Conservation (phyloP, 208 protist species). For the Acanthamoeba triangularis region DNA sequence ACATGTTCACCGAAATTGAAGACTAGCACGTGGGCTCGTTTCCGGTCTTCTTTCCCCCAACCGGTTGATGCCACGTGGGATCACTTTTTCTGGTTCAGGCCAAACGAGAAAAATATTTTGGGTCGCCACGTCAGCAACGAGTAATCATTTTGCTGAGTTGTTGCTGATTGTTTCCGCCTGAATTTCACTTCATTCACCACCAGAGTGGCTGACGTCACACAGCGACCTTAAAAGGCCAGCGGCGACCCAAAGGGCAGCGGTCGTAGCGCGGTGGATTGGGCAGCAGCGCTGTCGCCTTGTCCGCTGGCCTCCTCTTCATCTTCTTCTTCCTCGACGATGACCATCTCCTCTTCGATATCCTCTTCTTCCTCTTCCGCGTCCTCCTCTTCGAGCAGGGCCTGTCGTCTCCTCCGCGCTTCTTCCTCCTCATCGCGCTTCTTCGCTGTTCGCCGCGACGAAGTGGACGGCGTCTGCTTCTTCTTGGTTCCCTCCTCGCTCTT, state of each 20-base stretch:
- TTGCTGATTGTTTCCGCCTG: neutral
- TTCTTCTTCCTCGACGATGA: slow-evolving; percentile 11
- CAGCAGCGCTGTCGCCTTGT: neutral
- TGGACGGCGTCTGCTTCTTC: neutral
- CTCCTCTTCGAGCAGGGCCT: neutral
- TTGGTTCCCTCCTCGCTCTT: neutral
- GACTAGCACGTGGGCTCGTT: neutral
- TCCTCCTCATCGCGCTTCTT: slow-evolving; percentile 14
- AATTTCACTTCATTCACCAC: neutral
- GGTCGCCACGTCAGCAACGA: too few relatives aligned
- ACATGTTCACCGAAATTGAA: neutral
- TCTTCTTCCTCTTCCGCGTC: neutral
- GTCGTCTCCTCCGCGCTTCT: neutral
- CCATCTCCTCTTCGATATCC: slow-evolving; percentile 12
- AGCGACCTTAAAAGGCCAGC: neutral
- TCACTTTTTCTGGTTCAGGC: too few relatives aligned
- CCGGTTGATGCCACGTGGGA: too few relatives aligned
- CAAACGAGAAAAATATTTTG: too few relatives aligned
- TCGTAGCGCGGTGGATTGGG: neutral
- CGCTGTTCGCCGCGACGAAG: neutral
- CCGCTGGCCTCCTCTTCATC: neutral
- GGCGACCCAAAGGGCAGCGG: neutral
- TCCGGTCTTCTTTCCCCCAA: too few relatives aligned
- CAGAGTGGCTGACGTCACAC: too few relatives aligned
- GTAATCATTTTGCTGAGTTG: too few relatives aligned